phyloP scores from a whole-genome alignment of 2,329 filamentous ascomycete species.

The Ophiostoma sp. region DNA sequence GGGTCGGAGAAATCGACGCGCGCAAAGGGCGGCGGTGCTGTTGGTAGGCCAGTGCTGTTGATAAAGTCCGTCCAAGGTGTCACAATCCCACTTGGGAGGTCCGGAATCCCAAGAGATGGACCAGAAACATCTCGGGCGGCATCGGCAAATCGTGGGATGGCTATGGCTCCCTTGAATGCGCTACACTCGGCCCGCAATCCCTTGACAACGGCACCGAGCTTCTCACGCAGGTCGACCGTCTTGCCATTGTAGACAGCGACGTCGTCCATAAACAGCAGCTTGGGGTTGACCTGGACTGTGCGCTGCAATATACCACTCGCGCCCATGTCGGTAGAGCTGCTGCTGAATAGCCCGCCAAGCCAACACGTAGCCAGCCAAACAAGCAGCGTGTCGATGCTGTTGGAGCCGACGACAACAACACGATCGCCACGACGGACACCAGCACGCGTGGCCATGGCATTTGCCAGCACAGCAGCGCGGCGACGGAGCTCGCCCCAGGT shows the following conservation, averaged over 20 bases:
- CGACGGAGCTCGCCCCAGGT: slow-evolving; percentile 63
- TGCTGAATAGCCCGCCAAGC: slow-evolving; percentile 70
- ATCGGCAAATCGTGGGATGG: slow-evolving; percentile 59
- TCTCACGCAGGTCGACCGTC: slow-evolving; percentile 61
- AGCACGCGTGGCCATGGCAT: slow-evolving; percentile 55
- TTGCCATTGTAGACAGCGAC: slow-evolving; percentile 66
- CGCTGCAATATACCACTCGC: slow-evolving; percentile 71
- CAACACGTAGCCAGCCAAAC: slow-evolving; percentile 65
- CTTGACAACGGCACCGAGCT: slow-evolving; percentile 61
- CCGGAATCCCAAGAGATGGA: slow-evolving; percentile 33
- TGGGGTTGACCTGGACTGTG: slow-evolving; percentile 67
- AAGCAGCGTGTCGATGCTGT: slow-evolving; percentile 67
- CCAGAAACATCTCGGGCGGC: slow-evolving; percentile 50
- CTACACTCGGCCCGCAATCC: slow-evolving; percentile 54
- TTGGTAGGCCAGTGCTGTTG: slow-evolving; percentile 27
- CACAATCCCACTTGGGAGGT: slow-evolving; percentile 33
- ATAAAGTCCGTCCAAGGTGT: slow-evolving; percentile 46
- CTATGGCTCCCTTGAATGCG: slow-evolving; percentile 59
- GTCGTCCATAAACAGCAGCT: slow-evolving; percentile 80
- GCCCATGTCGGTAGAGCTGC: slow-evolving; percentile 77
- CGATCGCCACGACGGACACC: slow-evolving; percentile 68
- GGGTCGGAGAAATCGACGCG: slow-evolving; percentile 67
- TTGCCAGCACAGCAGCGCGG: slow-evolving; percentile 53
- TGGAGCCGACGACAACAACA: slow-evolving; percentile 68
- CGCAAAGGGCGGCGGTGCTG: slow-evolving; percentile 45